Evolutionary conservation across 176 grass and related monocot genomes (phyloP).

Genomic region (Bonia amplexicaulis): DNA sequence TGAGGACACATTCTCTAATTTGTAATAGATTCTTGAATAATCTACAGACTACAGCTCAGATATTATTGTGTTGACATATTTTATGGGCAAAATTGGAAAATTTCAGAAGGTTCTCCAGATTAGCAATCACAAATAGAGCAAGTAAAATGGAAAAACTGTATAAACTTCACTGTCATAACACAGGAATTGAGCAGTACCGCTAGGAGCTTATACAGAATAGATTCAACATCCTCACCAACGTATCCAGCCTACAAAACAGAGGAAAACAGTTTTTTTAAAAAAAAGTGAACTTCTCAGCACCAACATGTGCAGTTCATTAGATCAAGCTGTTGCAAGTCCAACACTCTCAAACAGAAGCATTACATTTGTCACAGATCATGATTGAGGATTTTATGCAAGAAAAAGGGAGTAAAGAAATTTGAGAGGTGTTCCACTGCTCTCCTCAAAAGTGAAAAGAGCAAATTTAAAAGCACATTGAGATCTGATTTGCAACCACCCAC

Average conservation of each 20-base stretch:
- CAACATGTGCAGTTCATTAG: not conserved
- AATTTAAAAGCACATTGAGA: not conserved
- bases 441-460: not conserved
- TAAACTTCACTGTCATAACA: not conserved
- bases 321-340: not conserved
- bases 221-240: conserved; percentile 76
- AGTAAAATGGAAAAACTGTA: not conserved
- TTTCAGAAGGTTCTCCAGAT: not conserved
- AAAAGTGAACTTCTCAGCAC: conserved; percentile 3
- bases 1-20: not conserved
- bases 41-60: not conserved
- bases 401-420: not conserved
- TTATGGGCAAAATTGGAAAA: not conserved
- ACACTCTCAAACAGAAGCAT: conserved; percentile 4
- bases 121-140: not conserved
- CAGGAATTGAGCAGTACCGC: conserved; percentile 34
- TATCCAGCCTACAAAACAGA: conserved; percentile 59
- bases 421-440: not conserved
- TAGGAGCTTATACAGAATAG: conserved; percentile 65
- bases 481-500: not conserved
- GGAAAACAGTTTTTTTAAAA: not conserved
- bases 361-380: not conserved
- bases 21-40: not conserved
- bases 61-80: not conserved
- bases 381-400: not conserved